Evolutionary conservation across 78 protist genomes (phyloP), one percentile per base, ranked within the genome.

Genomic region (Dictyostelium firmibasis): DNA sequence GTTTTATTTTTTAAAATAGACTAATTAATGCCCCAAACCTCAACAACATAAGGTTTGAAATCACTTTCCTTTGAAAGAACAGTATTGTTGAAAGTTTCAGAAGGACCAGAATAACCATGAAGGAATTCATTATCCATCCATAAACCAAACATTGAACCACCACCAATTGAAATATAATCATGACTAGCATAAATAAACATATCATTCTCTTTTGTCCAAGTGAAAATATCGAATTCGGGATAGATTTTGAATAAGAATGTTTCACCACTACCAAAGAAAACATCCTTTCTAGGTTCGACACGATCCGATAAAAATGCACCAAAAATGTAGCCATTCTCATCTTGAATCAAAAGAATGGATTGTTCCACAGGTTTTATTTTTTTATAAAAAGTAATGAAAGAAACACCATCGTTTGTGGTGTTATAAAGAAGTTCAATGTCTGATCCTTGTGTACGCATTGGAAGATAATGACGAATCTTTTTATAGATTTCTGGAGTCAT

Each of bases 161-260:
- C 94, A 35, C 94, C 94, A 69, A 89, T 69, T 10, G 75, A 14
- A 31, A 89, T 70, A 64, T 69, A 81, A 5, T 89, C 87, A 29
- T 64, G 35, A 10, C 50, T 50, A 1, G 94, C 25, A 50, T 27
- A 69, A 1, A 89, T 67, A 50, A 89, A 89, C 23, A 81, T 18
- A 23, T 89, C 94, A n/a, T 89, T 89, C 31, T 89, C 81, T 70
- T 77, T 89, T 2, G 94, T 81, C 94, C 94, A 89, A 13, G 36
- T 81, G 60, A 16, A 81, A 5, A 89, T 85, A 13, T 60, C 50
- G 35, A 89, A 89, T 4, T 70, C 83, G 43, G 94, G 94, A 33
- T 41, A 35, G 6, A 89, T 20, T 35, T 53, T 81, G 47, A 89
- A 89, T 7, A 89, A 33, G 64, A 89, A 89, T 4, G 94, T 89